Evolutionary conservation across 2,329 filamentous ascomycete species (phyloP).

Genomic region (Scolecobasidium constrictum): DNA sequence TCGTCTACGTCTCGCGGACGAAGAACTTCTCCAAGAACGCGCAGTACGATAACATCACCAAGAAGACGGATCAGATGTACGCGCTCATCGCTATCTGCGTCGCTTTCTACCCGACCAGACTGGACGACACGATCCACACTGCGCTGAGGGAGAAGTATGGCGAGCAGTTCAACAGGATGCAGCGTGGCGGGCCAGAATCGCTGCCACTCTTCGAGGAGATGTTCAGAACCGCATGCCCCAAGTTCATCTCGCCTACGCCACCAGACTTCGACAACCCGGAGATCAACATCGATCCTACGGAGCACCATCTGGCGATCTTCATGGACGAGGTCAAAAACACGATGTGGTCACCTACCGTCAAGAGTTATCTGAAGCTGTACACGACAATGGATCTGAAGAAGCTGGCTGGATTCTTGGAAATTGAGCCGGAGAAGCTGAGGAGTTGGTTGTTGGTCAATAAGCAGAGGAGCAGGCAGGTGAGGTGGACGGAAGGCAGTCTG

Average conservation of each 20-base stretch:
- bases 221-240: slow-evolving; percentile 95
- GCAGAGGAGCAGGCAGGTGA: slow-evolving; percentile 92
- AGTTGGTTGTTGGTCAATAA: slow-evolving; percentile 95
- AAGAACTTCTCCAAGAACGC: slow-evolving; percentile 99
- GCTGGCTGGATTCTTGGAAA: slow-evolving; percentile 91
- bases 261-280: slow-evolving; percentile 97
- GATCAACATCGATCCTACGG: slow-evolving; percentile 89
- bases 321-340: slow-evolving; percentile 99
- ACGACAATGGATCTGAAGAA: slow-evolving; percentile 99
- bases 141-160: slow-evolving; percentile 98
- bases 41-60: slow-evolving; percentile 96
- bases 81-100: slow-evolving; percentile 98
- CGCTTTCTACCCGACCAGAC: slow-evolving; percentile 89
- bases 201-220: slow-evolving; percentile 97
- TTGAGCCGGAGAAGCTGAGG: slow-evolving; percentile 90
- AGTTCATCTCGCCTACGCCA: slow-evolving; percentile 96
- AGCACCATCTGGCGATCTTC: slow-evolving; percentile 95
- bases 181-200: slow-evolving; percentile 89
- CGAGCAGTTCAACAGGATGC: slow-evolving; percentile 92
- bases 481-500: slow-evolving; percentile 83
- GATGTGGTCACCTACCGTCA: slow-evolving; percentile 94
- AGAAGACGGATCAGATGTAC: slow-evolving; percentile 99
- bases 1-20: slow-evolving; percentile 95
- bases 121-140: slow-evolving; percentile 98
- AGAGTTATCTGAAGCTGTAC: slow-evolving; percentile 97